Conservation (phyloP, 2,329 filamentous ascomycete genomes). For the Pezicula neosporulosa region DNA sequence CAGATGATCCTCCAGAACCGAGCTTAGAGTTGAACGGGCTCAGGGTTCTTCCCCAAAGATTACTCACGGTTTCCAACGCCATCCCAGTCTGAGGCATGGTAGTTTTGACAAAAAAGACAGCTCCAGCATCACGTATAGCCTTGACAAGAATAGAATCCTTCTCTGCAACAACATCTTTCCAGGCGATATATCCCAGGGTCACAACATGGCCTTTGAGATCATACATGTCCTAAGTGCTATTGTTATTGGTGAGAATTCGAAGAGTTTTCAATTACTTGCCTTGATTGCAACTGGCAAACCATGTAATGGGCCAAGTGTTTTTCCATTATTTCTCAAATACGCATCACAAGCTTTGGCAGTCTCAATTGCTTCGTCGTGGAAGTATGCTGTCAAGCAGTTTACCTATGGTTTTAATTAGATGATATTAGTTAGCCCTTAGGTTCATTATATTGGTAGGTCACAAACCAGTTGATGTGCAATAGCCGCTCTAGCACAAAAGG, state of each 20-base stretch:
- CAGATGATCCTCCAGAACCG: slow-evolving; percentile 43
- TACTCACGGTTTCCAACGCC: slow-evolving; percentile 49
- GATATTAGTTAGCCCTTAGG: no score
- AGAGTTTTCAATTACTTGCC: neutral
- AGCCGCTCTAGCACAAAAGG: slow-evolving; percentile 47
- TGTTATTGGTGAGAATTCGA: no score
- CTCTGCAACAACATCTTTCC: slow-evolving; percentile 42
- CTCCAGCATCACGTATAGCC: slow-evolving; percentile 36
- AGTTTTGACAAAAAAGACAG: slow-evolving; percentile 50
- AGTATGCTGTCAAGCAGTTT: slow-evolving; percentile 38
- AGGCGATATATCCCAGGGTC: slow-evolving; percentile 54
- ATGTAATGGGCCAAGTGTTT: slow-evolving; percentile 46
- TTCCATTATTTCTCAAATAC: slow-evolving; percentile 30
- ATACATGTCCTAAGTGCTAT: neutral
- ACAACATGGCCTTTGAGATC: slow-evolving; percentile 30
- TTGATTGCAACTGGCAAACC: slow-evolving; percentile 47
- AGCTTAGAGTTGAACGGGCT: slow-evolving; percentile 38
- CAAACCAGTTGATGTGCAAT: slow-evolving; percentile 48
- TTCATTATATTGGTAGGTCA: neutral
- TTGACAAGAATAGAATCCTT: slow-evolving; percentile 46
- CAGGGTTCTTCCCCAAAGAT: slow-evolving; percentile 44
- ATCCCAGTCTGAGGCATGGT: slow-evolving; percentile 45
- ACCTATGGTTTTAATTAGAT: neutral
- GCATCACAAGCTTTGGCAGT: slow-evolving; percentile 34
- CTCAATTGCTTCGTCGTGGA: slow-evolving; percentile 36